Base-by-base conservation (phyloP, 495 filamentous ascomycete species). In the Annulohypoxylon bovei region DNA sequence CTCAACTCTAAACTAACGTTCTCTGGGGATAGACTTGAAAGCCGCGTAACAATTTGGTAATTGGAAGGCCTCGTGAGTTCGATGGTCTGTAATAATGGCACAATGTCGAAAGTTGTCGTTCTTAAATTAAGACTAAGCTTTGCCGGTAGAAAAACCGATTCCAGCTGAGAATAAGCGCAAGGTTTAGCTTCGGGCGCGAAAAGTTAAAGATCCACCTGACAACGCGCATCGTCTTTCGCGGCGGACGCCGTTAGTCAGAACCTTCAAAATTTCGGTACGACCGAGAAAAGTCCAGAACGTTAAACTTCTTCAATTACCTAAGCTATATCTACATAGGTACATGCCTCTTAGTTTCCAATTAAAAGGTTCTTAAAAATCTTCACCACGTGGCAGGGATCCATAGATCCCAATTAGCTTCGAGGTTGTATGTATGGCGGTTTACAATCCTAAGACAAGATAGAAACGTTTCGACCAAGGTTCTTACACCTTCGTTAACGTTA, bases 281-380 rank as follows among this genome's bases (percentile, higher is more conserved):
- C 56, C 57, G 47, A 61, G 57, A 49, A 68, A 22, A 33, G 49
- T 54, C 65, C 28, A 67, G 55, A 67, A 66, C 44, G 2, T 25
- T 47, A 23, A 42, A 8, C 12, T 27, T 37, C 16, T 20, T 16
- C 30, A 30, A 28, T 28, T 52, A 28, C 23, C 25, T 28, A 27
- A 16, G 23, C 47, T n/a, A n/a, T n/a, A n/a, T n/a, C 47, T 52
- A 12, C 22, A 20, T 12, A 39, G 20, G 7, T 27, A 23, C 40
- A 18, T 44, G 16, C 16, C 7, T 28, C 1, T 28, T 5, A 27
- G 46, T 22, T 16, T 23, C 20, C 12, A 16, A 30, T n/a, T 49
- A 2, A 1, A 14, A 46, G 2, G 40, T 46, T 11, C 16, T 22
- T 46, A 9, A 47, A 25, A 47, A 4, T 47, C 44, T 47, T 23